Conservation (phyloP, 306 rosid genomes). For the Trifolium repens region DNA sequence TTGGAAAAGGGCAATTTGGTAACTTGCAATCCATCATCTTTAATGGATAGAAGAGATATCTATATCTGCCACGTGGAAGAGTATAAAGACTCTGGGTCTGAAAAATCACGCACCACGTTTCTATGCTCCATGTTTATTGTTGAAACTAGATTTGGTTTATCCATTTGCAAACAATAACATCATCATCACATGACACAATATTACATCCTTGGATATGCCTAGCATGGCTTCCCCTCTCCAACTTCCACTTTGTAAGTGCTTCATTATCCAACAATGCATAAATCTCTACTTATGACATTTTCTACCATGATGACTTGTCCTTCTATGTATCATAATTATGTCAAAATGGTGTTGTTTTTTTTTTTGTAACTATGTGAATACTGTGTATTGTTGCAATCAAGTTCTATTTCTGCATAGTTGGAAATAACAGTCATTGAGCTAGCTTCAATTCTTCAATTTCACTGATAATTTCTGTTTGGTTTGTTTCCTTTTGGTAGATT, state of each 20-base stretch:
- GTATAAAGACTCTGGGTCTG: neutral
- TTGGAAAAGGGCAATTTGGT: too few relatives aligned
- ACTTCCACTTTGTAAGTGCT: slow-evolving; percentile 64
- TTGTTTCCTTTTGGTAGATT: slow-evolving; percentile 50
- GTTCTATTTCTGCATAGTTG: too few relatives aligned
- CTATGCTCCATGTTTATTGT: slow-evolving; percentile 5
- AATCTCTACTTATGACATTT: too few relatives aligned
- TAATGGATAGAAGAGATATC: neutral
- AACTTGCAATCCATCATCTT: too few relatives aligned
- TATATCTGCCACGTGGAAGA: slow-evolving; percentile 35
- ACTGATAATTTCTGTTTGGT: neutral
- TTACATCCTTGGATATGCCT: slow-evolving; percentile 29
- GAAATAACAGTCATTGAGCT: too few relatives aligned
- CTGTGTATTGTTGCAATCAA: too few relatives aligned
- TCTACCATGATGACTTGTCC: too few relatives aligned
- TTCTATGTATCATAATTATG: too few relatives aligned
- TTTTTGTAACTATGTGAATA: too few relatives aligned
- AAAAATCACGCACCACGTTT: slow-evolving; percentile 14
- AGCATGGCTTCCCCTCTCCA: slow-evolving; percentile 65
- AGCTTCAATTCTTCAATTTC: slow-evolving; percentile 4
- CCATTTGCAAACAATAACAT: slow-evolving; percentile 49
- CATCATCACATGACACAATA: slow-evolving; percentile 22
- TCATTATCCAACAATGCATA: neutral
- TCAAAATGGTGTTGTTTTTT: too few relatives aligned
- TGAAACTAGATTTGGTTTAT: slow-evolving; percentile 62